Percentiles rank a stretch among this genome's conserved stretches.
Conservation (phyloP, 192 early-diverging fungal genomes). For the Linnemannia schmuckeri region DNA sequence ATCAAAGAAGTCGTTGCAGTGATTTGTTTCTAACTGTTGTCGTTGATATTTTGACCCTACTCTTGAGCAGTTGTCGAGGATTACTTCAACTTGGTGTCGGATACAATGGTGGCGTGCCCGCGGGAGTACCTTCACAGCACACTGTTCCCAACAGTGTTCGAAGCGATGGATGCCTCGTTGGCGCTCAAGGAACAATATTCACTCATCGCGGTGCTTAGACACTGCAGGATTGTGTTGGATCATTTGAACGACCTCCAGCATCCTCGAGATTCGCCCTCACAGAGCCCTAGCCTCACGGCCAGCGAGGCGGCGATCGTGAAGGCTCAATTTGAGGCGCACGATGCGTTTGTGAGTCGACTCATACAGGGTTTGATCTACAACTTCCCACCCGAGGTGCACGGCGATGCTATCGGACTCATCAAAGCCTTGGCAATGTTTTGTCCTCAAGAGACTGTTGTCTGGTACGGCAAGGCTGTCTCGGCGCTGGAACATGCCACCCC, state of each 20-base stretch:
- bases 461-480: constrained; percentile 65
- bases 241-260: constrained; percentile 35
- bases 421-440: constrained; percentile 61
- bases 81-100: constrained; percentile 73
- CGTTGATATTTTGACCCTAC: background rate
- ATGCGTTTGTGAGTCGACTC: constrained; percentile 59
- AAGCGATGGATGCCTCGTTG: constrained; percentile 75
- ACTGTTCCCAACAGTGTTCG: constrained; percentile 68
- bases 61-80: constrained; percentile 79
- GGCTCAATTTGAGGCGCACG: constrained; percentile 58
- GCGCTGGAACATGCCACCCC: constrained; percentile 58
- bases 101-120: constrained; percentile 65
- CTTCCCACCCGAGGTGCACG: constrained; percentile 67
- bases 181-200: constrained; percentile 63
- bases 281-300: constrained; percentile 25
- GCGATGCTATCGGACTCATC: constrained; percentile 67
- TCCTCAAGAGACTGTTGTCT: constrained; percentile 61
- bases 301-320: constrained; percentile 53
- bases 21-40: constrained; percentile 17
- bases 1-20: background rate
- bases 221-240: constrained; percentile 62
- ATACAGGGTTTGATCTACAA: constrained; percentile 69
- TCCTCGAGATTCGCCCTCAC: constrained; percentile 8
- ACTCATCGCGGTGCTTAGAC: constrained; percentile 63
- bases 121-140: constrained; percentile 66